These are phyloP conservation scores for Ogataea ganodermae DNA, from an alignment of 805 yeast genomes.

Conservation along the genomic window DNA sequence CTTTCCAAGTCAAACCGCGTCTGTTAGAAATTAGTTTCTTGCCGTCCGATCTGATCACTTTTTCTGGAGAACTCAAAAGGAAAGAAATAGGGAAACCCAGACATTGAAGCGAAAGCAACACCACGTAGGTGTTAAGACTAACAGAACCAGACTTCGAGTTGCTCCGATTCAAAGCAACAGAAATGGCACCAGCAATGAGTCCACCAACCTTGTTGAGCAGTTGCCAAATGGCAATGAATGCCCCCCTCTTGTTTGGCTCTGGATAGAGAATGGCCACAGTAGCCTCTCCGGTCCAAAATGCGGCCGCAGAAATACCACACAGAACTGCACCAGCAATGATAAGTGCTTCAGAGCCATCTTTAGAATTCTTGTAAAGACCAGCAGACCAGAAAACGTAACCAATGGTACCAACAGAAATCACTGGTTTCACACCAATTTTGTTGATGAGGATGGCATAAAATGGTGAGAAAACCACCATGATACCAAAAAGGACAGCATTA, in stretches of 20 bases:
- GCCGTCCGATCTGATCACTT: conserved; percentile 34
- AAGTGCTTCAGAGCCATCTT: conserved; percentile 28
- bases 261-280: conserved; percentile 32
- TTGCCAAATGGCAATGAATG: conserved; percentile 33
- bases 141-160: conserved; percentile 22
- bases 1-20: conserved; percentile 12
- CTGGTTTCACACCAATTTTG: conserved; percentile 23
- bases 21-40: conserved; percentile 13
- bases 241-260: conserved; percentile 24
- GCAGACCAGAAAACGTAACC: conserved; percentile 32
- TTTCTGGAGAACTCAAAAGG: conserved; percentile 28
- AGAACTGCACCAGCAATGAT: conserved; percentile 29
- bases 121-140: conserved; percentile 29
- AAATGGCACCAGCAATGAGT: conserved; percentile 31
- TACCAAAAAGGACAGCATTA: conserved; percentile 18
- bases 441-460: conserved; percentile 26
- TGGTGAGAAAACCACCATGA: conserved; percentile 29
- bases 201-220: conserved; percentile 29
- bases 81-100: conserved; percentile 25
- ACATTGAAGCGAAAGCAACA: conserved; percentile 29
- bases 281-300: conserved; percentile 34
- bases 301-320: conserved; percentile 30
- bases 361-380: conserved; percentile 30
- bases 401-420: conserved; percentile 24
- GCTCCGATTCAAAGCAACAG: conserved; percentile 21